Base-by-base conservation (phyloP, 225 moss, liverwort and hornwort species). In the Bryoerythrophyllum caledonicum region DNA sequence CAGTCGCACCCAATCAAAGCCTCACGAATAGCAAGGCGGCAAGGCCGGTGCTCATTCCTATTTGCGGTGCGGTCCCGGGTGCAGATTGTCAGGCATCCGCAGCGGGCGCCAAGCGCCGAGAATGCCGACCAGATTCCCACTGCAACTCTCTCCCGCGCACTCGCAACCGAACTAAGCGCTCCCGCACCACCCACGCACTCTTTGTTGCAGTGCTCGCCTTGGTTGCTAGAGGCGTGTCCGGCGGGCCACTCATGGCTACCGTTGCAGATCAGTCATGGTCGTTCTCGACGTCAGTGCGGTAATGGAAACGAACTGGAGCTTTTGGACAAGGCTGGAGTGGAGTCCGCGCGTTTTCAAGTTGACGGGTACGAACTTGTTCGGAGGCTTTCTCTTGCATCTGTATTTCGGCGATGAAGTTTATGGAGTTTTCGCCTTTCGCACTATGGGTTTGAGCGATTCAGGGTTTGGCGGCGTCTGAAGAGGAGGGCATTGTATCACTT, bases 51-150 rank as follows among this genome's bases (percentile, higher is more conserved):
- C 21, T 12, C 10, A 43, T 12, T 12, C 7, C 43, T 73, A 61
- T 73, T 73, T 48, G 21, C 13, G 68, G 32, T 12, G 20, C 38
- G 21, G n/a, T n/a, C n/a, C n/a, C n/a, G 19, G 58, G 35, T 1
- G 38, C 21, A 11, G 58, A 21, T n/a, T 43, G 17, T 62, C 49
- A 60, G 73, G 73, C 61, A 4, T 2, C 48, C 4, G 13, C 60
- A 72, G 44, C 2, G 60, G 5, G 9, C 73, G 73, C 73, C 73
- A 30, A 73, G 49, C 49, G 21, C 72, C 72, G 73, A 16, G 61
- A 73, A 73, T 60, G 6, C 32, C 61, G 73, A 60, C 2, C 60
- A 30, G 72, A 32, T 46, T 60, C 60, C 15, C 30, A n/a, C n/a
- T n/a, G n/a, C n/a, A 21, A 14, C 21, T 21, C 60, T 15, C 72